Evolutionary conservation across 352 stramenopile species (phyloP), one percentile per base, ranked within the genome.

Genomic region (Phytophthora melonis): DNA sequence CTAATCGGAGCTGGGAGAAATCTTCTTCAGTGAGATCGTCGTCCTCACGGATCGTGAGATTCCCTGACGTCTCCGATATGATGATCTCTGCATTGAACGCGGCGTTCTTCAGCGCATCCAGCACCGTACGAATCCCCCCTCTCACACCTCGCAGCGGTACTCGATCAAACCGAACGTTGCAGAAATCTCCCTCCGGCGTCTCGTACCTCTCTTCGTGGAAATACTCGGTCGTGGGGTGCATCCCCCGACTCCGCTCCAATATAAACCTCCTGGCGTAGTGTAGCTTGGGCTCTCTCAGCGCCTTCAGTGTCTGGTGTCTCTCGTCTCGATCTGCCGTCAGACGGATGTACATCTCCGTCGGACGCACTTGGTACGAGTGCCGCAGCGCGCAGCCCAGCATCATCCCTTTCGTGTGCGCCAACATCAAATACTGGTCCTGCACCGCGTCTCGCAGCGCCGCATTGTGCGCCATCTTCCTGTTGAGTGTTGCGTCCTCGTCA

Each of bases 51-150:
- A 87, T 84, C 36, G 79, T 89, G 19, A 89, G 75, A 36, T 86
- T 72, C 6, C 79, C 82, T 0, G 74, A 77, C 3, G 58, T 77
- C 63, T 91, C 84, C 9, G 84, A 86, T 59, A 89, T 83, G 55
- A 79, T 88, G 72, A 91, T 88, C 70, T 91, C 84, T 8, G 85
- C 59, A 53, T 90, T 89, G 41, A 66, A 69, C 16, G 75, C 77
- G 54, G 81, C 83, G 13, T 81, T 78, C 54, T 72, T 72, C 3
- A 87, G 61, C 9, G 84, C 81, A 8, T 83, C 63, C 23, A 84
- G 74, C 3, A 88, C 72, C 5, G 74, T 69, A 27, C 73, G 66
- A 30, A 87, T 69, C 0, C 72, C 74, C 6, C 71, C 71, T 54
- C 58, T 64, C 2, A 75, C 58, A 18, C 71, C 74, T 9, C 70